phyloP scores from a whole-genome alignment of 164 flowering plant species.

The Nymphaea thermarum region DNA sequence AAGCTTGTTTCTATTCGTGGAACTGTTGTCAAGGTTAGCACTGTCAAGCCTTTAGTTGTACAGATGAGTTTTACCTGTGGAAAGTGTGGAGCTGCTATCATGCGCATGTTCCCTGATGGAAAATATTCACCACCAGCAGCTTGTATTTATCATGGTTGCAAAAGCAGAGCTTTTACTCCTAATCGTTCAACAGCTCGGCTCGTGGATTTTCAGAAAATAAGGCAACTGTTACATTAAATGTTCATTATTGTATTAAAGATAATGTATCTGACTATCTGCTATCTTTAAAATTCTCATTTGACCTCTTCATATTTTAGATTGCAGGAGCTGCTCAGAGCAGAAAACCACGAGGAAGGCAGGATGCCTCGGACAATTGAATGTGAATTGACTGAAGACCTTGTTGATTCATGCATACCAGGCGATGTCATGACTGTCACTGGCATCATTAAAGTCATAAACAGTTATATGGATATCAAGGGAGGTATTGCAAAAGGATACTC shows the following conservation, averaged over 20 bases:
- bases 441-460: constrained; percentile 78
- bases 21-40: constrained; percentile 83
- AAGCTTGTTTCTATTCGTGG: constrained; percentile 90
- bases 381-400: constrained; percentile 90
- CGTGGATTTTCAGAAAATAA: constrained; percentile 91
- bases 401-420: constrained; percentile 96
- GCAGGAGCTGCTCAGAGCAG: constrained; percentile 71
- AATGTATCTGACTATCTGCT: neutral
- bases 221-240: constrained; percentile 27
- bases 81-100: constrained; percentile 51
- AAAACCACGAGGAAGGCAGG: constrained; percentile 91
- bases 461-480: constrained; percentile 97
- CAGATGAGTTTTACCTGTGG: constrained; percentile 67
- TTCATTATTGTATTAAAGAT: neutral
- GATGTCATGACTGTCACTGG: constrained; percentile 95
- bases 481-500: constrained; percentile 25
- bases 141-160: constrained; percentile 62
- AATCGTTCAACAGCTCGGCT: constrained; percentile 60
- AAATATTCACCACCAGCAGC: constrained; percentile 76
- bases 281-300: constrained; percentile 6
- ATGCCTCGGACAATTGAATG: constrained; percentile 97
- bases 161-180: constrained; percentile 65
- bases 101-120: constrained; percentile 73
- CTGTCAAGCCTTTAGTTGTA: constrained; percentile 71
- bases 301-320: constrained; percentile 25